Conservation (phyloP, 176 grass and related monocot species). For the Eremochloa ophiuroides region DNA sequence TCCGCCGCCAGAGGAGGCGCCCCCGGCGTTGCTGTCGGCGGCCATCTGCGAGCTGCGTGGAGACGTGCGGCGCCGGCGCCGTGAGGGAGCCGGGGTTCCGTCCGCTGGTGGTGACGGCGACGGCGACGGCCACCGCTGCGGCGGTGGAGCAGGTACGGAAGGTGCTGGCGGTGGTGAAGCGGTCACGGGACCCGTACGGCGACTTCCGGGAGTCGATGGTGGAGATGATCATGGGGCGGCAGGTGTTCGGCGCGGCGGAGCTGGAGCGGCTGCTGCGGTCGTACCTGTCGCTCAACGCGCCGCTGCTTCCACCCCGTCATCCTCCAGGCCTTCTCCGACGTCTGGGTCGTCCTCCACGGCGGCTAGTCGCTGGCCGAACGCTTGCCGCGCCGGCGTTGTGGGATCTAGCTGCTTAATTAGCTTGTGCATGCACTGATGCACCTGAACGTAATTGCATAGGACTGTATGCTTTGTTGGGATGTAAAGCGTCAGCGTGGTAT, state of each 20-base stretch:
- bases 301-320: constrained; percentile 74
- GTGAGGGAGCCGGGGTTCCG: constrained; percentile 46
- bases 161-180: constrained; percentile 77
- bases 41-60: constrained; percentile 30
- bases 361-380: constrained; percentile 26
- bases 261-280: constrained; percentile 86
- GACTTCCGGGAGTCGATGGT: constrained; percentile 94
- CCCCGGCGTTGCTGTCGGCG: neutral
- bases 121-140: neutral
- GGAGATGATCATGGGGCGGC: constrained; percentile 85
- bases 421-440: neutral
- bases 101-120: constrained; percentile 20
- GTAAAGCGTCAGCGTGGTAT: no score
- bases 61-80: constrained; percentile 32
- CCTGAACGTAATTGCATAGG: neutral
- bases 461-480: neutral
- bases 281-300: constrained; percentile 79
- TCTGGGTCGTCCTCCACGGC: constrained; percentile 77
- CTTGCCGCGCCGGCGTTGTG: neutral
- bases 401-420: neutral
- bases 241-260: constrained; percentile 70
- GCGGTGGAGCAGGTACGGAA: constrained; percentile 39
- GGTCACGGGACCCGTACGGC: constrained; percentile 72
- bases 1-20: neutral
- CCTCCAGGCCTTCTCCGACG: constrained; percentile 96